Base-by-base conservation (phyloP, 805 yeast genomes). In the Soucietia sequanensis region DNA sequence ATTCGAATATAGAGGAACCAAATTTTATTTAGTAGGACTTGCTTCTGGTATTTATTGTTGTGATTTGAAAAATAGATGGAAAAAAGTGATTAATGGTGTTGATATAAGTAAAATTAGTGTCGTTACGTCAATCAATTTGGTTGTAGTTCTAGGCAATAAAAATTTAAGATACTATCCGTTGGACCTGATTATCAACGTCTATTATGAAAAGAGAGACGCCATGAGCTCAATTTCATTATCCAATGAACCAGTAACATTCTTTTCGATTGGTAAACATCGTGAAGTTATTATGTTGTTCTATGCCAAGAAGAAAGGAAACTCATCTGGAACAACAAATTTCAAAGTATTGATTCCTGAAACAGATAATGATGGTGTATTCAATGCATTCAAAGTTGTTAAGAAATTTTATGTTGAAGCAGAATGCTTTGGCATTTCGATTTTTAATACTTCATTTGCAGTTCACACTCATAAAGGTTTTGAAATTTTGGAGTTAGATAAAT, bases 401-500 rank as follows among this genome's bases (percentile, higher is more conserved):
- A 65, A 70, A 34, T 72, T 80, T 42, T 69, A 65, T 38, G 62
- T 74, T 15, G 72, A 72, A 20, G 71, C 75, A 2, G 90, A 82
- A 33, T 72, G 84, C 33, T 65, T 56, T 39, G 81, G 80, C 2
- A 60, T 84, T 13, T 76, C 84, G 0, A 65, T 83, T 2, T 79
- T 86, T 60, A 76, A 80, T 40, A 75, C 78, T 14, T 72, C 85
- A 33, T 72, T 85, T 54, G 78, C 86, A 0, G 74, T 82, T 1
- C 84, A 82, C 48, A 73, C 88, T 0, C 61, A 73, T 12, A 75
- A 76, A 47, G 90, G 90, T 0, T 80, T 82, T 44, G 81, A 84
- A 40, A 70, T 83, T 19, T 64, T 79, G 45, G 74, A 81, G 4
- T 65, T 84, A 33, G 80, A 80, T 38, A 74, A 76, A 27, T 61